Percentiles rank a stretch among this genome's conserved stretches.
These are phyloP conservation scores for Turritis glabra DNA, from an alignment of 345 rosid genomes.

Conservation along the genomic window DNA sequence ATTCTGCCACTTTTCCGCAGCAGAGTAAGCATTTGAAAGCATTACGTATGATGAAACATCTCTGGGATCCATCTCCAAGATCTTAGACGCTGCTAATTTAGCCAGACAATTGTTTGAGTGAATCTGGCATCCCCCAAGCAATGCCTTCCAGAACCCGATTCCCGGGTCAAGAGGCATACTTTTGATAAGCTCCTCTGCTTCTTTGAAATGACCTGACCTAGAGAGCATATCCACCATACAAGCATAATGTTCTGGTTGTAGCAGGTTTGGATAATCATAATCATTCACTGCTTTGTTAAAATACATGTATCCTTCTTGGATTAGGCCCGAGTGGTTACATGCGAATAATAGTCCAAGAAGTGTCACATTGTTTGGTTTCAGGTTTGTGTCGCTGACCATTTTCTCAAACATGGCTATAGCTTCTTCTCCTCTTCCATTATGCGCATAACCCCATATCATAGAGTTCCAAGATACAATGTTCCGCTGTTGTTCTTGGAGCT, in stretches of 20 bases:
- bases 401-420: slow-evolving; percentile 54
- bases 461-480: slow-evolving; percentile 75
- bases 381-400: slow-evolving; percentile 42
- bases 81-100: slow-evolving; percentile 53
- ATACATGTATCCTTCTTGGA: slow-evolving; percentile 60
- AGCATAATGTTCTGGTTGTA: slow-evolving; percentile 70
- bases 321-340: slow-evolving; percentile 78
- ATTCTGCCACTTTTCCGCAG: slow-evolving; percentile 62
- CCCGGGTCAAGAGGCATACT: slow-evolving; percentile 70
- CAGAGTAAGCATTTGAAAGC: slow-evolving; percentile 79
- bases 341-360: slow-evolving; percentile 73
- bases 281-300: slow-evolving; percentile 48
- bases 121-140: slow-evolving; percentile 82
- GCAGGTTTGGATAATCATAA: slow-evolving; percentile 37
- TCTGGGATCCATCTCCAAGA: slow-evolving; percentile 63
- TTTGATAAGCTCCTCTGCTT: slow-evolving; percentile 56
- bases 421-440: slow-evolving; percentile 74
- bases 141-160: slow-evolving; percentile 86
- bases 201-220: slow-evolving; percentile 60
- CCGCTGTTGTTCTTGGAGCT: slow-evolving; percentile 40
- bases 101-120: slow-evolving; percentile 60
- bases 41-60: slow-evolving; percentile 80
- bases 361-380: slow-evolving; percentile 64
- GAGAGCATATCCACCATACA: slow-evolving; percentile 84
- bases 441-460: slow-evolving; percentile 76